A percentile compares a stretch with the other conserved stretches of the same genome.
These are phyloP conservation scores for Elongisporangium anandrum DNA, from an alignment of 352 stramenopile species.

Conservation along the genomic window DNA sequence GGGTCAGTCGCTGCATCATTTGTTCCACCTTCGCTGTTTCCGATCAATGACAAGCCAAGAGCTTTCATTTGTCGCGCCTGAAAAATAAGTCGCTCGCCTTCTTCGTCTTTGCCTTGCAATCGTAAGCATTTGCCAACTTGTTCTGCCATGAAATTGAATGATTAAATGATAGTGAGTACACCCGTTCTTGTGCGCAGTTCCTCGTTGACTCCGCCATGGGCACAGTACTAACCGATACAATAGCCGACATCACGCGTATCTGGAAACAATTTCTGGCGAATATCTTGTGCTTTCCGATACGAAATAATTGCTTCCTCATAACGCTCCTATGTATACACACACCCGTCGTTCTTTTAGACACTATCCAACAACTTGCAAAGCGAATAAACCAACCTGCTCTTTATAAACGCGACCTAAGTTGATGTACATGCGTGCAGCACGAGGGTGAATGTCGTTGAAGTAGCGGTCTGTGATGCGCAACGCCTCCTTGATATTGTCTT, in stretches of 20 bases:
- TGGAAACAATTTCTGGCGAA: constrained; percentile 68
- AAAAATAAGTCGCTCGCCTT: constrained; percentile 46
- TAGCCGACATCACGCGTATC: constrained; percentile 74
- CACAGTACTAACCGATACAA: constrained; percentile 61
- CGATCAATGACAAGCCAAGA: constrained; percentile 26
- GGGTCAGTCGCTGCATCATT: constrained; percentile 3
- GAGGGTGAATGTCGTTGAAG: constrained; percentile 72
- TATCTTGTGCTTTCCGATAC: constrained; percentile 67
- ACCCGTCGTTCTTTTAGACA: not conserved
- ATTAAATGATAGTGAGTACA: not conserved
- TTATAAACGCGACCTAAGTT: constrained; percentile 76
- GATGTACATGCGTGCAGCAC: constrained; percentile 66
- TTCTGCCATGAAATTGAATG: constrained; percentile 20
- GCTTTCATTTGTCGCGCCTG: constrained; percentile 61
- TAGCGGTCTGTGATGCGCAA: constrained; percentile 74
- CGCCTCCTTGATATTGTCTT: constrained; percentile 73
- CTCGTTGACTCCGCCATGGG: no score
- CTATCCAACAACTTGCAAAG: not conserved
- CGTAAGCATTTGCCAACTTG: constrained; percentile 79
- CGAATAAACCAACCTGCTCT: constrained; percentile 38
- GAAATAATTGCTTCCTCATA: constrained; percentile 65
- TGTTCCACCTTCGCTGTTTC: constrained; percentile 7
- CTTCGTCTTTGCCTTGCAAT: constrained; percentile 54
- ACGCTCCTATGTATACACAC: constrained; percentile 30
- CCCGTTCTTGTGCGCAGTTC: no score